Percentiles rank a stretch among this genome's conserved stretches.
phyloP scores from a whole-genome alignment of 169 alveolate species.

The Plasmodium berghei region DNA sequence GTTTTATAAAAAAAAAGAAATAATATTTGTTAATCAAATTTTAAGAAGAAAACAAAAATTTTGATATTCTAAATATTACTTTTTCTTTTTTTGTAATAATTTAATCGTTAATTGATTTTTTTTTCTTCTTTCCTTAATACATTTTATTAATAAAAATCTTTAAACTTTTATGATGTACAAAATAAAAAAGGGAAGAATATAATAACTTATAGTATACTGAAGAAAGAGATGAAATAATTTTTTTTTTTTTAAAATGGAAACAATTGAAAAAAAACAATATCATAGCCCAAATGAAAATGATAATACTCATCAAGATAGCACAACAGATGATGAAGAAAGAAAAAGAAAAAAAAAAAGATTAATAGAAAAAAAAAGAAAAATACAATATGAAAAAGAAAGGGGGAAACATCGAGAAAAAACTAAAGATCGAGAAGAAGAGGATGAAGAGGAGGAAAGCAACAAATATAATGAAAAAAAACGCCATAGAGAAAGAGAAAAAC shows the following conservation, averaged over 20 bases:
- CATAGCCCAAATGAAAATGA: conserved; percentile 16
- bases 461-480: conserved; percentile 2
- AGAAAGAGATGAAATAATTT: too few relatives aligned
- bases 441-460: background rate
- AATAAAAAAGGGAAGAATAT: too few relatives aligned
- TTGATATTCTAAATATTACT: too few relatives aligned
- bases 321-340: conserved; percentile 32
- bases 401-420: background rate
- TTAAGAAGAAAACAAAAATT: too few relatives aligned
- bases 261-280: conserved; percentile 26
- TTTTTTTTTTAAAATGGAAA: background rate
- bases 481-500: background rate
- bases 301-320: conserved; percentile 5
- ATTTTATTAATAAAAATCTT: too few relatives aligned
- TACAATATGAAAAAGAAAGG: background rate
- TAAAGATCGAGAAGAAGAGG: conserved; percentile 12
- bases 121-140: too few relatives aligned
- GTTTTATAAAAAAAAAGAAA: too few relatives aligned
- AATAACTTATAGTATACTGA: too few relatives aligned
- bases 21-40: too few relatives aligned
- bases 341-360: background rate
- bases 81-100: too few relatives aligned
- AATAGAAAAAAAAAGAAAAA: background rate
- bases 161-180: too few relatives aligned
- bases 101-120: too few relatives aligned